Conservation (phyloP, 1,284 basidiomycete species). For the Tilletia walkeri region DNA sequence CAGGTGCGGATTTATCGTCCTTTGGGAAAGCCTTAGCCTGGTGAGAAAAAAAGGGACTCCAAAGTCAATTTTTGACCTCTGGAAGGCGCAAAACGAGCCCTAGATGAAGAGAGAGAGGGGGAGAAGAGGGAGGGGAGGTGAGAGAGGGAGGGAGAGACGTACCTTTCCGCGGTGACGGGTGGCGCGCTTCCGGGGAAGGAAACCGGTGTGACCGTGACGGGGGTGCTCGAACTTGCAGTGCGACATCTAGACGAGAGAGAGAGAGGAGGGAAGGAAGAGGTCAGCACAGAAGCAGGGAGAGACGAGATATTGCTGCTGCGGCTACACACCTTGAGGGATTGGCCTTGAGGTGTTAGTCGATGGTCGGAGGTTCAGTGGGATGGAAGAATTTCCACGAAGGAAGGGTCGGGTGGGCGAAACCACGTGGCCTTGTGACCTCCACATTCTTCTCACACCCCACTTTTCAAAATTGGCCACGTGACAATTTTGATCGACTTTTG, state of each 20-base stretch:
- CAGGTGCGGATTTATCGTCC: conserved; percentile 99
- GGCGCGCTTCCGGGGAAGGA: conserved; percentile 56
- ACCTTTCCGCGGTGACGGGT: conserved; percentile 54
- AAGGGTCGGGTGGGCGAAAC: too few species aligned
- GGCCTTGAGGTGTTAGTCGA: background rate
- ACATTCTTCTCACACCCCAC: too few species aligned
- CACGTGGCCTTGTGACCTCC: too few species aligned
- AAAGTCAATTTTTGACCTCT: too few species aligned
- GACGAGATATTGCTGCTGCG: too few species aligned
- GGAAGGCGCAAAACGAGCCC: too few species aligned
- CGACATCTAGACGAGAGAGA: conserved; percentile 14
- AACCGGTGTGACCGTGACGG: conserved; percentile 55
- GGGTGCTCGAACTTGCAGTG: conserved; percentile 52
- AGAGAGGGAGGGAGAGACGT: background rate
- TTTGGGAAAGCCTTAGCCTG: conserved; percentile 56
- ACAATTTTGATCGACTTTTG: too few species aligned
- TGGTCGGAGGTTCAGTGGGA: background rate
- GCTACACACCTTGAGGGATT: too few species aligned
- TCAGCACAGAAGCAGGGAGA: background rate
- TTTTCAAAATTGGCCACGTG: too few species aligned
- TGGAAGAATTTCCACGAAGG: background rate
- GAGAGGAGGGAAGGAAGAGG: background rate
- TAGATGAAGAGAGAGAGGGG: background rate
- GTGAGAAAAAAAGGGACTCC: too few species aligned
- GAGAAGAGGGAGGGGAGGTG: background rate